These are phyloP conservation scores for Trypanosoma vivax DNA, from an alignment of 208 protist species.

Conservation along the genomic window DNA sequence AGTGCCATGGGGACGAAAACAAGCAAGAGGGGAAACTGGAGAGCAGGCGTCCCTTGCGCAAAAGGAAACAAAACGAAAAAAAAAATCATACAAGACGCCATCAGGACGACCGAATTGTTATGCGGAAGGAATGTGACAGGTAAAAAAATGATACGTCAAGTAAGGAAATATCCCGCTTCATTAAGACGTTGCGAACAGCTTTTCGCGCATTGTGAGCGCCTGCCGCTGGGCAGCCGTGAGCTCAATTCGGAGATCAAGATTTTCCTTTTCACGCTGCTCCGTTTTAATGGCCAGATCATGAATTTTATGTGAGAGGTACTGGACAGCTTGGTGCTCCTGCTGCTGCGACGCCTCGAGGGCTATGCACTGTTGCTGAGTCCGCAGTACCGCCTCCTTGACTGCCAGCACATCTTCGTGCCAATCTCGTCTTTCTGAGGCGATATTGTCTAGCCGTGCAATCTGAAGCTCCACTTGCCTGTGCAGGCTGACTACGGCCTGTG, in stretches of 20 bases:
- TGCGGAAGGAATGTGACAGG: background rate
- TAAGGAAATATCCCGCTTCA: background rate
- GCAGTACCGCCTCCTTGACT: slow-evolving; percentile 17
- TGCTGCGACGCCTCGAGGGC: slow-evolving; percentile 17
- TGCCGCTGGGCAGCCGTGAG: slow-evolving; percentile 24
- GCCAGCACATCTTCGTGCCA: slow-evolving; percentile 8
- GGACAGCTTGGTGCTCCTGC: slow-evolving; percentile 8
- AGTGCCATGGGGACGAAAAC: background rate
- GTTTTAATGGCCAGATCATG: slow-evolving; percentile 14
- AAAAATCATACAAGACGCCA: no score
- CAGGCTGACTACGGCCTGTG: slow-evolving; percentile 20
- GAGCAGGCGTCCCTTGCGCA: no score
- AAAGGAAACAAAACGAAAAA: no score
- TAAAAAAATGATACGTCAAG: background rate
- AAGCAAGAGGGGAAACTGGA: background rate
- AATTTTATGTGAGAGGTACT: slow-evolving; percentile 14
- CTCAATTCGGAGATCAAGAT: slow-evolving; percentile 28
- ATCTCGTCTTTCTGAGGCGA: background rate
- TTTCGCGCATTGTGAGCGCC: slow-evolving; percentile 19
- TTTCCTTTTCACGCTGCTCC: slow-evolving; percentile 24
- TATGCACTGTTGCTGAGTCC: slow-evolving; percentile 18
- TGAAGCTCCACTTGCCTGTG: slow-evolving; percentile 7
- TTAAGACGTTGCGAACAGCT: slow-evolving; percentile 10
- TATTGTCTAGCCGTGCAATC: background rate
- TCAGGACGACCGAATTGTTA: no score